Base-by-base conservation (phyloP, 805 yeast species). In the Yarrowia divulgata region DNA sequence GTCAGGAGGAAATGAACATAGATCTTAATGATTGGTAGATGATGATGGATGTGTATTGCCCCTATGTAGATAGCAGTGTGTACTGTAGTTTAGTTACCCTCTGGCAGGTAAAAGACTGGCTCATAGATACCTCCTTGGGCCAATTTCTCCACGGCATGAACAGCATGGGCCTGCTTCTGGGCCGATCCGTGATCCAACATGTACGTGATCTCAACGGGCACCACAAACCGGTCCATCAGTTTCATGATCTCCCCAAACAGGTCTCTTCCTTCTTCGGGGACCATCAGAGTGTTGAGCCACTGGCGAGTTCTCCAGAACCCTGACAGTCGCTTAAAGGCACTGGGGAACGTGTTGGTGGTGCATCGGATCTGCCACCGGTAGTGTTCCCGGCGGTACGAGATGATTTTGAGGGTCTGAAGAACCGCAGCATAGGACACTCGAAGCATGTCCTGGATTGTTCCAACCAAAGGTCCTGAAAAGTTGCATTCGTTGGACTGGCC, bases 401-500 rank as follows among this genome's bases (percentile, higher is more conserved):
- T 39, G 13, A 55, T 55, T 8, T 16, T 39, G 10, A 55, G 46
- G 10, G 46, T 18, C 12, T 55, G 62, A 0, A 39, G 35, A 1
- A 55, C 29, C 8, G 62, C 62, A 14, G 62, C 46, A 6, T 19
- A 40, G 7, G 45, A 19, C 3, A 34, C 46, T 40, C 62, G n/a
- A 5, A 8, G 10, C 0, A 3, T 39, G 19, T 46, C 40, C 8
- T 55, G 62, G 3, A 3, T 8, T 1, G 18, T 19, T 8, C 62
- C 62, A 16, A 39, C 35, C 10, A 55, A 14, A 16, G 62, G 62
- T 14, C 62, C 62, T 2, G 62, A 23, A 10, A 39, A 55, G 46
- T 55, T 55, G 62, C 62, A 55, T 12, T 55, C 45, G 35, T 55
- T 39, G 14, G 35, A 23, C 46, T 23, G 45, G 8, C 62, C 62